A percentile compares a stretch with the other conserved stretches of the same genome.
These are phyloP conservation scores for Agrocybe chaxingu DNA, from an alignment of 768 basidiomycete genomes.

Conservation along the genomic window DNA sequence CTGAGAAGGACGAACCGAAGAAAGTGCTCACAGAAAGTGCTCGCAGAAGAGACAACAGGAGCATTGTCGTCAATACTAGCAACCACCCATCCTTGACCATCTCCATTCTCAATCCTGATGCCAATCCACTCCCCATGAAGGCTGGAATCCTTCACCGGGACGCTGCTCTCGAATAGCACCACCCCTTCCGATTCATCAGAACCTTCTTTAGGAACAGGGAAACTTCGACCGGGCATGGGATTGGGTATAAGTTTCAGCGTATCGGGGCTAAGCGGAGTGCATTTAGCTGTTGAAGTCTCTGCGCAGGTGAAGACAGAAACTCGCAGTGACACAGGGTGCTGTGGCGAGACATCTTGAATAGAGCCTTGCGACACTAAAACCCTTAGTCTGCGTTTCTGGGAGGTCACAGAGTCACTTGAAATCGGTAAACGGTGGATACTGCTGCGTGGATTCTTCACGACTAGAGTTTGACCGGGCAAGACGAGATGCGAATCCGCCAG, in stretches of 20 bases:
- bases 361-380: slow-evolving; percentile 63
- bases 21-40: slow-evolving; percentile 42
- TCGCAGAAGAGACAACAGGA: slow-evolving; percentile 27
- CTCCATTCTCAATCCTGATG: slow-evolving; percentile 45
- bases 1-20: neutral
- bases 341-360: slow-evolving; percentile 48
- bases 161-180: slow-evolving; percentile 53
- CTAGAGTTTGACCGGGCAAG: slow-evolving; percentile 32
- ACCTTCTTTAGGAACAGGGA: slow-evolving; percentile 68
- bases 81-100: slow-evolving; percentile 59
- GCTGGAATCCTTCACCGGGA: slow-evolving; percentile 7
- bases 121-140: slow-evolving; percentile 40
- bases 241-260: slow-evolving; percentile 62
- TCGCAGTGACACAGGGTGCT: slow-evolving; percentile 39
- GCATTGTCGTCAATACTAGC: slow-evolving; percentile 45
- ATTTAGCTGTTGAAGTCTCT: slow-evolving; percentile 24
- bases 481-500: slow-evolving; percentile 33
- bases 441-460: slow-evolving; percentile 40
- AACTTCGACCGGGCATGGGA: slow-evolving; percentile 47
- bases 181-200: slow-evolving; percentile 74
- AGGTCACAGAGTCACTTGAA: slow-evolving; percentile 13
- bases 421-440: slow-evolving; percentile 53
- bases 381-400: slow-evolving; percentile 32
- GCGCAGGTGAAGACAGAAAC: slow-evolving; percentile 48
- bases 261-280: slow-evolving; percentile 39